Conservation (phyloP, 1,139 yeast genomes). For the Groenewaldozyma sp. region DNA sequence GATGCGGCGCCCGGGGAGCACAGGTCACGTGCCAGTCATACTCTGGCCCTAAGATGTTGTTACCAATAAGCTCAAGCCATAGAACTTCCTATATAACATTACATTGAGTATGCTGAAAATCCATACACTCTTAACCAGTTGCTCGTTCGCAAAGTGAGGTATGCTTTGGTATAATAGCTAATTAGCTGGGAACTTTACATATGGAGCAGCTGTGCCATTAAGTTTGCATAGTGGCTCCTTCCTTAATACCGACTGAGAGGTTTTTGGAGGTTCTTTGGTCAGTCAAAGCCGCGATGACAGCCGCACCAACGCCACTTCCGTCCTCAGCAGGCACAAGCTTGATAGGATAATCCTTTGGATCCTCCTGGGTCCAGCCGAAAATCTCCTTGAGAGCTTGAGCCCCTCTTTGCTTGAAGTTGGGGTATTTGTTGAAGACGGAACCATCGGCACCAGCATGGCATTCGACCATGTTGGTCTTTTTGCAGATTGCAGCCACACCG, state of each 20-base stretch:
- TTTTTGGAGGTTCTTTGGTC: slow-evolving; percentile 64
- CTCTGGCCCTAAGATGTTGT: too few species aligned
- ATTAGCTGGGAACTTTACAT: too few species aligned
- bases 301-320: slow-evolving; percentile 98
- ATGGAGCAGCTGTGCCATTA: too few species aligned
- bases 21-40: too few species aligned
- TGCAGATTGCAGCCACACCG: slow-evolving; percentile 92
- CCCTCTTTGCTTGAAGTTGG: slow-evolving; percentile 82
- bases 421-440: slow-evolving; percentile 88
- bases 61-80: too few species aligned
- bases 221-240: slow-evolving; percentile 10
- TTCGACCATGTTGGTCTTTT: slow-evolving; percentile 66
- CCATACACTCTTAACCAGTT: too few species aligned
- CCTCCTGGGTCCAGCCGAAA: slow-evolving; percentile 60
- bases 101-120: too few species aligned
- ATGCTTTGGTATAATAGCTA: too few species aligned
- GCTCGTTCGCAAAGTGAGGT: too few species aligned
- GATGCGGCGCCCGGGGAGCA: too few species aligned
- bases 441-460: slow-evolving; percentile 98
- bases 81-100: too few species aligned
- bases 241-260: slow-evolving; percentile 57
- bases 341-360: slow-evolving; percentile 61
- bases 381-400: slow-evolving; percentile 84
- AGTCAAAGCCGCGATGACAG: slow-evolving; percentile 91
- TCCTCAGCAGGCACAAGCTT: slow-evolving; percentile 86